Base-by-base conservation (phyloP, 2,329 filamentous ascomycete genomes). In the Xylariaceae sp. region DNA sequence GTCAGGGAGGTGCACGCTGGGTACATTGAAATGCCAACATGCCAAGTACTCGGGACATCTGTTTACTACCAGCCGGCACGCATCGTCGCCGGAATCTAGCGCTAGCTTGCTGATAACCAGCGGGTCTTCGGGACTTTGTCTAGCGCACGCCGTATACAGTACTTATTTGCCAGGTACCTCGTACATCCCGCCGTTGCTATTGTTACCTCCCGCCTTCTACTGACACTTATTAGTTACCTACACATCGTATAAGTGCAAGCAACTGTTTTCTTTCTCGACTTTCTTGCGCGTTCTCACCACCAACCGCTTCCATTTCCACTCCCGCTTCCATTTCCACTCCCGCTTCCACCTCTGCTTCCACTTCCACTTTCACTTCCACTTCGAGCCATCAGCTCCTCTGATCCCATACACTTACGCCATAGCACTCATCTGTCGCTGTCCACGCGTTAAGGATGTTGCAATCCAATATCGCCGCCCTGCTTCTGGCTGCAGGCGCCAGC, bases 401-500 rank as follows among this genome's bases (percentile, higher is more conserved):
- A 19, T 19, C n/a, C 21, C 29, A 5, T 26, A 32, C 22, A 21
- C 32, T 16, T 10, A 12, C 32, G 32, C 32, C 13, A 26, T 34
- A 34, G 13, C 32, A 16, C n/a, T 15, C 26, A 26, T 34, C 10
- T 3, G 10, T 34, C 32, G 32, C 13, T 15, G 32, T 2, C 42
- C 19, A 37, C 56, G 72, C 49, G 49, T 77, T 76, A 72, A 63
- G 63, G 46, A 67, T 73, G 55, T 59, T 77, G 49, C 55, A 69
- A 19, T 66, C 71, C 29, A 54, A 74, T 36, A 60, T 72, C 9
- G 42, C 61, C 36, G 55, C 65, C 18, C 47, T 63, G 42, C 58
- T 72, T 46, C 65, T 79, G 55, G 69, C 70, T 55, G 66, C 72
- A 55, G 54, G 74, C 46, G 69, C 72, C 56, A 68, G 70, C 45